Base-by-base conservation (phyloP, 2,329 filamentous ascomycete species). In the Coniochaeta sp. region DNA sequence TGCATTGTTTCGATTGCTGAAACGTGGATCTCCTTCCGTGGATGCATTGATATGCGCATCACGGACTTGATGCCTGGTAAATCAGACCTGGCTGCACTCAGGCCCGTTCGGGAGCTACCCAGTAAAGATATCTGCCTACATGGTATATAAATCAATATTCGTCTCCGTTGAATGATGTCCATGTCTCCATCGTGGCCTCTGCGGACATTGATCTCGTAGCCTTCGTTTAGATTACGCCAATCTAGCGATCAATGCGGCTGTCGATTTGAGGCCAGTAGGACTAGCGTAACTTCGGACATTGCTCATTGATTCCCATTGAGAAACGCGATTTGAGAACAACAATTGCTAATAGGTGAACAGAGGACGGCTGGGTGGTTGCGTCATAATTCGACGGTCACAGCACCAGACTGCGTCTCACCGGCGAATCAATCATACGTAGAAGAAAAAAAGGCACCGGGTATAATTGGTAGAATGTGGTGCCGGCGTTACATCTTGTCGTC, bases 221-320 rank as follows among this genome's bases (percentile, higher is more conserved):
- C n/a, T 28, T 16, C 12, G 6, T 33, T 62, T 62, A 61, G 36
- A 64, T 64, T 62, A 52, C 60, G 24, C 43, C 60, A 64, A 64
- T 64, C 60, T 64, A 36, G 9, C 34, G 12, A 56, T 64, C 59
- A 61, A 64, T 64, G 63, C 63, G 58, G 17, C 31, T 17, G 56
- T 12, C 26, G 28, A 57, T 5, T 24, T 2, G 4, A 40, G 31
- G 17, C 54, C 54, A 36, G 19, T 22, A 47, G 11, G 6, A 47
- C 1, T 11, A 47, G 19, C 26, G 5, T 17, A n/a, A 14, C 26
- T 31, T 22, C 47, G 47, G 24, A 52, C n/a, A 52, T 52, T 52
- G 24, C 47, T n/a, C n/a, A 52, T 31, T 14, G 31, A 17, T 24
- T 31, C 47, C 31, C 47, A 12, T 52, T 17, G 1, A 3, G 26